Evolutionary conservation across 257 asterid species (phyloP).

Genomic region (Hygrophila difformis): DNA sequence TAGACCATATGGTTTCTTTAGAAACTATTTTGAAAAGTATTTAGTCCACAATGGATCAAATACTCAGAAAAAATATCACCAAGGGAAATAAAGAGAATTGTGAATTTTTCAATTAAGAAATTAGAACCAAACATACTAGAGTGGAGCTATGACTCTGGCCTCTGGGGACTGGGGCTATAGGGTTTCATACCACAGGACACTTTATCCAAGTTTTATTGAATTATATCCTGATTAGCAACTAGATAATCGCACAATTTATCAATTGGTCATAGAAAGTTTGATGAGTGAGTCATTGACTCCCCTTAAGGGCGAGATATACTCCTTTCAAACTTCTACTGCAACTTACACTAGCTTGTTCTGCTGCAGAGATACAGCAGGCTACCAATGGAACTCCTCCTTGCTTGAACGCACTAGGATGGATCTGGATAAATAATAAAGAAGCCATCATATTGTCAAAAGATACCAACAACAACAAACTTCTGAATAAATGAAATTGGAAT

Average conservation of each 20-base stretch:
- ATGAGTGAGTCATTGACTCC: too few relatives aligned
- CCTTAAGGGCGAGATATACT: too few relatives aligned
- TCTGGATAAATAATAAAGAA: constrained; percentile 33
- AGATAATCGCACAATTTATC: not conserved
- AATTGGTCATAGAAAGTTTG: too few relatives aligned
- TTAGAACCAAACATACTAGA: not conserved
- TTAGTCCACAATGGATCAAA: too few relatives aligned
- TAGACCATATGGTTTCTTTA: too few relatives aligned
- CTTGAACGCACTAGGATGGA: constrained; percentile 90
- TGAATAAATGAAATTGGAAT: constrained; percentile 4
- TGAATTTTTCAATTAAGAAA: too few relatives aligned
- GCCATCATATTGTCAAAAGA: not conserved
- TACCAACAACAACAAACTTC: constrained; percentile 1
- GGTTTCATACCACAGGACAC: not conserved
- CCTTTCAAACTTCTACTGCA: constrained; percentile 12
- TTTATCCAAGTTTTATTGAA: constrained; percentile 1
- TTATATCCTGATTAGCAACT: not conserved
- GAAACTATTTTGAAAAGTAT: too few relatives aligned
- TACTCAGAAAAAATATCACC: too few relatives aligned
- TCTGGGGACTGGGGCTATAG: not conserved
- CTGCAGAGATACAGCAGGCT: constrained; percentile 83
- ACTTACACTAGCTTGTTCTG: constrained; percentile 86
- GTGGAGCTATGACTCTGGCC: too few relatives aligned
- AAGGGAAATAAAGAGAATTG: too few relatives aligned
- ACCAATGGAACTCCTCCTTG: constrained; percentile 82